phyloP scores from a whole-genome alignment of 805 yeast species.

The Candida silvicultrix region DNA sequence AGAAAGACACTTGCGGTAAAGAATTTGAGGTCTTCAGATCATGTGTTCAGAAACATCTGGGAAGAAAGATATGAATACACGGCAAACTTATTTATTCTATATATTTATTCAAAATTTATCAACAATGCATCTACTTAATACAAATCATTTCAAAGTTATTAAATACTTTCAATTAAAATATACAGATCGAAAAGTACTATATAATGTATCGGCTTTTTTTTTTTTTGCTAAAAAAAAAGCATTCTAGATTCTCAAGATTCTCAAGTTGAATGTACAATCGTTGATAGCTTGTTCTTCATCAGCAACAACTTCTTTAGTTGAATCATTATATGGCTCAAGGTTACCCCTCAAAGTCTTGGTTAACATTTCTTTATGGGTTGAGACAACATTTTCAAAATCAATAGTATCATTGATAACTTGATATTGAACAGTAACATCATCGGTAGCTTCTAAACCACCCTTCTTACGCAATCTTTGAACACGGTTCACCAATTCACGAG shows the following conservation, averaged over 20 bases:
- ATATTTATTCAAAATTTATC: not conserved
- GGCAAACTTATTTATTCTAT: not conserved
- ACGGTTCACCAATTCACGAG: slow-evolving; percentile 95
- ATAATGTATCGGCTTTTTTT: too few relatives aligned
- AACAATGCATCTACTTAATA: too few relatives aligned
- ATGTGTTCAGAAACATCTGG: slow-evolving; percentile 38
- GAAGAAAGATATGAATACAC: slow-evolving; percentile 24
- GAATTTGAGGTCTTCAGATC: slow-evolving; percentile 44
- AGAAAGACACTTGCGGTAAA: slow-evolving; percentile 43
- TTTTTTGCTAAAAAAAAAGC: too few relatives aligned
- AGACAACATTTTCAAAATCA: slow-evolving; percentile 54
- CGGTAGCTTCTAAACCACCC: slow-evolving; percentile 91
- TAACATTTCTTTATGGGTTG: slow-evolving; percentile 60
- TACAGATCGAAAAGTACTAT: not conserved
- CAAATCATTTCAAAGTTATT: not conserved
- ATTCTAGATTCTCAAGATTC: slow-evolving; percentile 60
- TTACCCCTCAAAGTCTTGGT: slow-evolving; percentile 68
- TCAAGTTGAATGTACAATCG: slow-evolving; percentile 71
- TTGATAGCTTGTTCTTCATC: slow-evolving; percentile 86
- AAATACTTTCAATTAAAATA: slow-evolving; percentile 1
- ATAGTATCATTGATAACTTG: slow-evolving; percentile 56
- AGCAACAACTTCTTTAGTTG: slow-evolving; percentile 51
- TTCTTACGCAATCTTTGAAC: slow-evolving; percentile 96
- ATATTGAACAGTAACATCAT: slow-evolving; percentile 87
- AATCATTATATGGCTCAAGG: slow-evolving; percentile 35